These are phyloP conservation scores for Xylaria intraflava DNA, from an alignment of 495 filamentous ascomycete species.

Conservation along the genomic window DNA sequence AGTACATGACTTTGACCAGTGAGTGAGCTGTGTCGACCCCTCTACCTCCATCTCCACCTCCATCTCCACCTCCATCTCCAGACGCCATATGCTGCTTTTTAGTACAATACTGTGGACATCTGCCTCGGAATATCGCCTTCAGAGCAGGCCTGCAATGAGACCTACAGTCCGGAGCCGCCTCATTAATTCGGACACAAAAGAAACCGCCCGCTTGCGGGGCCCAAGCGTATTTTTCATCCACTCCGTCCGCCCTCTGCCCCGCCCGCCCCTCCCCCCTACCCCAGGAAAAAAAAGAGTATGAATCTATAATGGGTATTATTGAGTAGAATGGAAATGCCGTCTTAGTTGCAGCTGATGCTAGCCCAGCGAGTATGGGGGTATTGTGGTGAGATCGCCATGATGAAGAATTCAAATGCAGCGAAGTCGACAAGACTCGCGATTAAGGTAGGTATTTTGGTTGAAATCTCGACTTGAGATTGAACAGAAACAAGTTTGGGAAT, in stretches of 20 bases:
- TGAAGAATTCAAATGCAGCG: conserved; percentile 14
- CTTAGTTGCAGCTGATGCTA: conserved; percentile 17
- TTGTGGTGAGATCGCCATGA: conserved; percentile 9
- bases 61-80: not conserved
- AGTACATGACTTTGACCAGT: conserved; percentile 2
- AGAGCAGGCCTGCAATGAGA: not conserved
- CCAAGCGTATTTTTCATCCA: conserved; percentile 20
- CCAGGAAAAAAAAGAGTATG: too few relatives aligned
- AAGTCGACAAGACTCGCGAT: conserved; percentile 22
- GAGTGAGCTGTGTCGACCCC: not conserved
- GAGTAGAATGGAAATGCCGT: conserved; percentile 27
- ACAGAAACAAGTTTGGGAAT: conserved; percentile 18
- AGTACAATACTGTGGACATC: too few relatives aligned
- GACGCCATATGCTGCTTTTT: not conserved
- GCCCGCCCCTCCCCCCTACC: too few relatives aligned
- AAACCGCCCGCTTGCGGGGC: conserved; percentile 22
- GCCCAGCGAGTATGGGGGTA: conserved; percentile 23
- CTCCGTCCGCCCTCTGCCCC: too few relatives aligned
- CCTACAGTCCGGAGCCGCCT: conserved; percentile 6
- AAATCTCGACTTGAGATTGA: conserved; percentile 25
- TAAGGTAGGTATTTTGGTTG: conserved; percentile 13
- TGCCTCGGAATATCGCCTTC: not conserved
- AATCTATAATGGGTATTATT: conserved; percentile 40
- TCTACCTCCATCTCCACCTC: not conserved
- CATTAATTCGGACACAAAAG: conserved; percentile 27